phyloP scores from a whole-genome alignment of 2,329 filamentous ascomycete genomes.

The Escovopsis weberi region DNA sequence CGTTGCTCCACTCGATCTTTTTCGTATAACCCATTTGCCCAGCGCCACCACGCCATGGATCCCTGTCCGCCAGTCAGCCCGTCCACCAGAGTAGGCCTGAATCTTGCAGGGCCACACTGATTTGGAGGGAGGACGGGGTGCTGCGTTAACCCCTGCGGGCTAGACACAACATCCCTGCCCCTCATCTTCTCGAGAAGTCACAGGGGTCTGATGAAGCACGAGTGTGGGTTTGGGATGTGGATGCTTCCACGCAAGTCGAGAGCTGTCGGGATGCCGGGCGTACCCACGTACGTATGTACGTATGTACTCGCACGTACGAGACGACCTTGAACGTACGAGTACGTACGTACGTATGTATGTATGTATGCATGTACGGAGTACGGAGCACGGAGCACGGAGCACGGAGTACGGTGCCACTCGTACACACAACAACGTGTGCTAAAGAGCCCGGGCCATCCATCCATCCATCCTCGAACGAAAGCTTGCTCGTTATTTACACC shows the following conservation, averaged over 20 bases:
- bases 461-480: constrained; percentile 1
- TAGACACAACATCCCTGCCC: constrained; percentile 19
- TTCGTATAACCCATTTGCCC: constrained; percentile 15
- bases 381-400: too few relatives aligned
- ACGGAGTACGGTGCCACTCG: too few relatives aligned
- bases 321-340: too few relatives aligned
- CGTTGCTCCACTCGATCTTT: too few relatives aligned
- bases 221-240: constrained; percentile 17
- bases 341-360: too few relatives aligned
- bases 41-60: constrained; percentile 26
- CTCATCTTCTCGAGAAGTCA: constrained; percentile 19
- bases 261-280: constrained; percentile 13
- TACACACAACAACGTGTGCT: too few relatives aligned
- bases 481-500: constrained; percentile 12
- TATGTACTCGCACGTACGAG: too few relatives aligned
- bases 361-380: too few relatives aligned
- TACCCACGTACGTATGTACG: constrained; percentile 1
- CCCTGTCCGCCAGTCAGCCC: constrained; percentile 18
- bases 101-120: constrained; percentile 15
- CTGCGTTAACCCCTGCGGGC: constrained; percentile 22
- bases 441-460: too few relatives aligned
- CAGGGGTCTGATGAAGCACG: constrained; percentile 17
- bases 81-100: constrained; percentile 16
- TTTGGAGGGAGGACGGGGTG: constrained; percentile 26
- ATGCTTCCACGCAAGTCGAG: constrained; percentile 23